A percentile compares a stretch with the other conserved stretches of the same genome.
These are phyloP conservation scores for Porcisia deanei DNA, from an alignment of 208 protist genomes.

Conservation along the genomic window DNA sequence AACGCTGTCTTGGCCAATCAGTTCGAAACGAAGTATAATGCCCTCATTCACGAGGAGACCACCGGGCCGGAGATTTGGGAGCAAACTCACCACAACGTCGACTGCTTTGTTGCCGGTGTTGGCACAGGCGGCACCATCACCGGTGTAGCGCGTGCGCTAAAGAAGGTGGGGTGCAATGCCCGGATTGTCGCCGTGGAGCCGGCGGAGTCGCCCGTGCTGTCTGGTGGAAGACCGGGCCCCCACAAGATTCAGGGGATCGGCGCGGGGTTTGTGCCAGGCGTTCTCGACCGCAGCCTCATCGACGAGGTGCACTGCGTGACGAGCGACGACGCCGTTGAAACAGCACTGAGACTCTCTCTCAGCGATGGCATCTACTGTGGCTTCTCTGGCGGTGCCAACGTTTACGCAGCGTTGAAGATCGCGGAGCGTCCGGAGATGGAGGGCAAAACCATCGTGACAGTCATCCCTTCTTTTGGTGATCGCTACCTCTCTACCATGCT, in stretches of 20 bases:
- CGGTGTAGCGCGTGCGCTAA: conserved; percentile 73
- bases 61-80: conserved; percentile 91
- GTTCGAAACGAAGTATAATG: conserved; percentile 90
- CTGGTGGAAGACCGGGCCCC: conserved; percentile 72
- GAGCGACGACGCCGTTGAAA: conserved; percentile 69
- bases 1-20: conserved; percentile 82
- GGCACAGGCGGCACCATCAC: conserved; percentile 90
- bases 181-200: conserved; percentile 86
- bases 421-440: conserved; percentile 80
- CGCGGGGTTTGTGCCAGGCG: conserved; percentile 85
- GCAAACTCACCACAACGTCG: conserved; percentile 76
- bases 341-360: conserved; percentile 64
- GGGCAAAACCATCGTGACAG: conserved; percentile 88
- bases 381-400: conserved; percentile 84
- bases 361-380: conserved; percentile 88
- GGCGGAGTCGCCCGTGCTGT: conserved; percentile 83
- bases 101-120: conserved; percentile 86
- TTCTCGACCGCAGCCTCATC: conserved; percentile 62
- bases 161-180: conserved; percentile 49
- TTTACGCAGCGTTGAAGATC: conserved; percentile 83
- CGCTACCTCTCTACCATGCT: conserved; percentile 88
- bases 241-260: conserved; percentile 94
- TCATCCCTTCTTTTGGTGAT: conserved; percentile 91
- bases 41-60: conserved; percentile 86
- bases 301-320: conserved; percentile 80